Base-by-base conservation (phyloP, 805 yeast species). In the Hanseniaspora nectarophila region DNA sequence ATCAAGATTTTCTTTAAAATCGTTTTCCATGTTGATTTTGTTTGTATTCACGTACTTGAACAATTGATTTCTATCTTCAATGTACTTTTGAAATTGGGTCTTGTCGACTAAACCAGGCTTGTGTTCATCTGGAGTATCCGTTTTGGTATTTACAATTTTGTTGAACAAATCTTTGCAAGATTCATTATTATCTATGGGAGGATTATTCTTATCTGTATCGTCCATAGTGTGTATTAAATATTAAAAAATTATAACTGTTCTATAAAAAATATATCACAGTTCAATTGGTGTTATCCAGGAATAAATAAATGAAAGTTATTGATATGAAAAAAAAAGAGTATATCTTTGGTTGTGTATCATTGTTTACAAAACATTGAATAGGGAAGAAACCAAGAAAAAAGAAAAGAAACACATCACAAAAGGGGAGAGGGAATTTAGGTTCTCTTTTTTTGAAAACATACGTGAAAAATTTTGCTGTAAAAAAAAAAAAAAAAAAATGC, bases 21-120 rank as follows among this genome's bases (percentile, higher is more conserved):
- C 16, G 6, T 42, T 26, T 18, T 49, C 44, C 18, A 26, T 20
- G 28, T 33, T 34, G 7, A 49, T 43, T 33, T 40, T 33, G 37
- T 49, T 42, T 16, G 42, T 34, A 23, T 37, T 21, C 9, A 49
- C 46, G 26, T 33, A 49, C n/a, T 38, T 32, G n/a, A 49, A 42
- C 20, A 49, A 13, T 28, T 49, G 44, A 18, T 49, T 49, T 20
- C 53, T 49, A 21, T 29, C 32, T 29, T 49, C 46, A 18, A 49
- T 43, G 37, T 28, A 50, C 8, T 31, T 40, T 23, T 31, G 32
- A 21, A 43, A 50, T 16, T 50, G 48, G 20, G 9, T 26, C 29
- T 43, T 43, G n/a, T 26, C 28, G 12, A 50, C 48, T 10, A 23
- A 15, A 5, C 38, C 48, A 18, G 43, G 10, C 4, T 29, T 37